Evolutionary conservation across 768 basidiomycete species (phyloP).

Genomic region (Suillus clintonianus): DNA sequence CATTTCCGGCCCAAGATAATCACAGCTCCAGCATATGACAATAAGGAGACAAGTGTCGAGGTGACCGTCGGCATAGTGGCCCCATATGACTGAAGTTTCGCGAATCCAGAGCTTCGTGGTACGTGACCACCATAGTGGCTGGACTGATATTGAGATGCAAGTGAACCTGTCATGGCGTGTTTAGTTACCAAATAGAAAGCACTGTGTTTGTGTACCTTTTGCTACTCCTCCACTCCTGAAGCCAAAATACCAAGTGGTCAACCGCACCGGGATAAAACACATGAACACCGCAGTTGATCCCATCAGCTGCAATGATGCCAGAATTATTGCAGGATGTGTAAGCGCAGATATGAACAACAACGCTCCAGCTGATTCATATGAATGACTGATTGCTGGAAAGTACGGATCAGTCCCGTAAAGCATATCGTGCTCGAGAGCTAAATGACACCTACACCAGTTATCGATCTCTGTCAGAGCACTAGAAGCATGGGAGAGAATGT

Average conservation of each 20-base stretch:
- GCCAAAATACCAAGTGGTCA: neutral
- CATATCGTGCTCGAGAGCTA: no score
- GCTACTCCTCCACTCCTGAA: neutral
- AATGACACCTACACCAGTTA: neutral
- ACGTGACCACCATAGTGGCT: slow-evolving; percentile 3
- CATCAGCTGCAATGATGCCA: no score
- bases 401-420: neutral
- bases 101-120: slow-evolving; percentile 1
- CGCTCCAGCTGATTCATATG: neutral
- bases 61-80: neutral
- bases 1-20: neutral
- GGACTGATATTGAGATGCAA: slow-evolving; percentile 9
- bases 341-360: neutral
- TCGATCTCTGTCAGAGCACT: neutral
- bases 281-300: neutral
- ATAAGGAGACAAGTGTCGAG: neutral
- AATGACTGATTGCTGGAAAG: neutral
- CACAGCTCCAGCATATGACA: neutral
- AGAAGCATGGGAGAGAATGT: neutral
- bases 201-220: neutral
- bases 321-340: neutral
- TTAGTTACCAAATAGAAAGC: neutral
- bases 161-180: neutral
- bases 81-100: slow-evolving; percentile 8
- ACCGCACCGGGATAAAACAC: neutral